phyloP scores from a whole-genome alignment of 1,284 basidiomycete genomes.

The Sanghuangporus baumii region DNA sequence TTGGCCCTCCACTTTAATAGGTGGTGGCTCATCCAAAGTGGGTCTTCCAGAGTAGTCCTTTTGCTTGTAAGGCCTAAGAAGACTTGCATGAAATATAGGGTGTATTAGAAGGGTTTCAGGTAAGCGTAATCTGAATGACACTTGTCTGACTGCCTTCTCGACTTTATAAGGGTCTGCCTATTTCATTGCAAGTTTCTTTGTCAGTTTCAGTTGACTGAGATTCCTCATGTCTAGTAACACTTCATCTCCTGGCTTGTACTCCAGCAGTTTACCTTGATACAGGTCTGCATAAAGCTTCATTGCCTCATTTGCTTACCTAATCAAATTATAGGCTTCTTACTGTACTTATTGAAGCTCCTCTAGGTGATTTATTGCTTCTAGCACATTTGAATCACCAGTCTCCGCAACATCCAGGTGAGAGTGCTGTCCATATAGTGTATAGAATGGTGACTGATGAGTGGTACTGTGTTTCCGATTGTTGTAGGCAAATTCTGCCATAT shows the following conservation, averaged over 20 bases:
- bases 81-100: too few relatives aligned
- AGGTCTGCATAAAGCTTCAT: conserved; percentile 20
- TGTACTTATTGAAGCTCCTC: background rate
- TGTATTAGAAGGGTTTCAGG: too few relatives aligned
- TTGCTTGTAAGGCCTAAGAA: too few relatives aligned
- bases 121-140: too few relatives aligned
- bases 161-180: too few relatives aligned
- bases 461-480: background rate
- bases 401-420: background rate
- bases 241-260: background rate
- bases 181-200: too few relatives aligned
- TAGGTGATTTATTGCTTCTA: background rate
- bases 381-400: background rate
- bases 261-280: conserved; percentile 14
- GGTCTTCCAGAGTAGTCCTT: too few relatives aligned
- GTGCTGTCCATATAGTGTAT: background rate
- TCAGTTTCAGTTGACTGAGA: too few relatives aligned
- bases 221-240: too few relatives aligned
- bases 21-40: background rate
- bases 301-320: conserved; percentile 22
- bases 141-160: too few relatives aligned
- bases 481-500: conserved; percentile 24
- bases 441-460: background rate
- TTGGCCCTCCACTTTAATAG: background rate
- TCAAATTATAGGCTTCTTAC: background rate